These are phyloP conservation scores for Kwoniella shandongensis DNA, from an alignment of 768 basidiomycete species.

Conservation along the genomic window DNA sequence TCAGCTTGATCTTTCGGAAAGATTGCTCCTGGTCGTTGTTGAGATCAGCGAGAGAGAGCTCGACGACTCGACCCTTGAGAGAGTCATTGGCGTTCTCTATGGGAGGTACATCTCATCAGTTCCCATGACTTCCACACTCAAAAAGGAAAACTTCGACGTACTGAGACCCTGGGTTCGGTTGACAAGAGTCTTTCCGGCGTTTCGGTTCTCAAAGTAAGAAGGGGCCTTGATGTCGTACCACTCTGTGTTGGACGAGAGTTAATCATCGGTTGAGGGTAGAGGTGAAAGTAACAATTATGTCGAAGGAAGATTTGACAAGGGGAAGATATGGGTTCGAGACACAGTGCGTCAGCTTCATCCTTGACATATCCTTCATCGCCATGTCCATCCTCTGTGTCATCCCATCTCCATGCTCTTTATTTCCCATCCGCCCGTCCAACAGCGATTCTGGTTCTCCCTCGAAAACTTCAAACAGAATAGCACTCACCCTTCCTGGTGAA, in stretches of 20 bases:
- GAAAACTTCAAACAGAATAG: background rate
- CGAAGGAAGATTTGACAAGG: background rate
- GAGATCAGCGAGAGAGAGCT: slow-evolving; percentile 93
- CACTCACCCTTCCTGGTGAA: slow-evolving; percentile 94
- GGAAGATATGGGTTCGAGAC: background rate
- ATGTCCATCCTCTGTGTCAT: background rate
- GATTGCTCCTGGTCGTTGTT: slow-evolving; percentile 99
- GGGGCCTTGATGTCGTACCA: slow-evolving; percentile 99
- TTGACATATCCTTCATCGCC: background rate
- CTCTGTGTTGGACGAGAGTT: slow-evolving; percentile 63
- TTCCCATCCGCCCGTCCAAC: background rate
- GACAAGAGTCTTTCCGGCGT: slow-evolving; percentile 96
- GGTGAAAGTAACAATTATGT: too few species aligned
- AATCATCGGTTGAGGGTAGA: too few species aligned
- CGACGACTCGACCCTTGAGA: slow-evolving; percentile 92
- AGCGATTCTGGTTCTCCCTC: background rate
- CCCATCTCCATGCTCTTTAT: background rate
- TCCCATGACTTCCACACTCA: background rate
- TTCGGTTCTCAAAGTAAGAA: slow-evolving; percentile 92
- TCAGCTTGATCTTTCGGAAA: slow-evolving; percentile 99
- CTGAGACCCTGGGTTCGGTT: slow-evolving; percentile 98
- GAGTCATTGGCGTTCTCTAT: slow-evolving; percentile 98
- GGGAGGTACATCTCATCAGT: background rate
- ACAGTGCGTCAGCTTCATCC: background rate
- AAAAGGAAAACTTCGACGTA: slow-evolving; percentile 58